Evolutionary conservation across 2,329 filamentous ascomycete species (phyloP).

Genomic region (Cordyceps javanica): DNA sequence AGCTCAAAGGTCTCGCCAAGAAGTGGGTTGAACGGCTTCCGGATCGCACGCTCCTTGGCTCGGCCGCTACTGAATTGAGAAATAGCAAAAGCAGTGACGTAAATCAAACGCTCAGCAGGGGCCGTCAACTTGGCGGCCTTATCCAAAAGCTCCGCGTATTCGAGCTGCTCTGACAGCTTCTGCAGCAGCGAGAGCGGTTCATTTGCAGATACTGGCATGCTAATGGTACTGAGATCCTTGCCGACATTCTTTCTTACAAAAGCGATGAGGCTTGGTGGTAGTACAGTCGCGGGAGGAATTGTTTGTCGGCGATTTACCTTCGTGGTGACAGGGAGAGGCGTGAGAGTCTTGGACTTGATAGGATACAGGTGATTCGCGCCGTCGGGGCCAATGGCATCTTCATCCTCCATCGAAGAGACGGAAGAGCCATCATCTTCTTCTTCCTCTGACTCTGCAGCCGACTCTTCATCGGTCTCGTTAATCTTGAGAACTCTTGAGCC

Average conservation of each 20-base stretch:
- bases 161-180: conserved; percentile 80
- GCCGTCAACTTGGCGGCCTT: conserved; percentile 59
- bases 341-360: conserved; percentile 64
- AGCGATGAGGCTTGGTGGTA: conserved; percentile 85
- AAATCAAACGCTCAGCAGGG: conserved; percentile 65
- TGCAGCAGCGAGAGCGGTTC: conserved; percentile 87
- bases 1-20: conserved; percentile 94
- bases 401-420: conserved; percentile 52
- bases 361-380: conserved; percentile 65
- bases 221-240: conserved; percentile 93
- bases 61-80: conserved; percentile 77
- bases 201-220: conserved; percentile 95
- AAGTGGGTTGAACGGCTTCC: conserved; percentile 96
- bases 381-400: conserved; percentile 52
- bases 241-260: conserved; percentile 97
- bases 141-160: conserved; percentile 83
- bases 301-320: conserved; percentile 60
- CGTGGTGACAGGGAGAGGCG: conserved; percentile 67
- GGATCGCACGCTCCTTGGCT: conserved; percentile 82
- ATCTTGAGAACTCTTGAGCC: conserved; percentile 69
- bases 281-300: conserved; percentile 66
- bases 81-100: conserved; percentile 85
- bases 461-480: conserved; percentile 60
- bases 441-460: conserved; percentile 45
- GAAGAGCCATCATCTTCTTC: conserved; percentile 54